These are phyloP conservation scores for Aspergillus amoenus DNA, from an alignment of 2,329 filamentous ascomycete species.

Conservation along the genomic window DNA sequence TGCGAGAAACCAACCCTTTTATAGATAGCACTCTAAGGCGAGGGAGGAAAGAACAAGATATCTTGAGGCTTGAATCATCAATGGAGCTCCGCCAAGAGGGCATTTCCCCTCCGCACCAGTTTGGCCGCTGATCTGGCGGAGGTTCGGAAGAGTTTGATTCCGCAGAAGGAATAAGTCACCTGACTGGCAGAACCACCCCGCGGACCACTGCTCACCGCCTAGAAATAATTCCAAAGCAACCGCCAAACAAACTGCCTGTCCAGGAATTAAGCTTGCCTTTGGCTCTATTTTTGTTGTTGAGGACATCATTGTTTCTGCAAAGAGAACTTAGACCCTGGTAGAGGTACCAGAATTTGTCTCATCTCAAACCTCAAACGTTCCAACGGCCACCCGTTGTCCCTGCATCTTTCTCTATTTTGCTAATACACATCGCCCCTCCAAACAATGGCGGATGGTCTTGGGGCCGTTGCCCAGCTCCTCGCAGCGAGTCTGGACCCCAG, in stretches of 20 bases:
- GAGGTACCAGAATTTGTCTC: slow-evolving; percentile 3
- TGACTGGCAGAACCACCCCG: slow-evolving; percentile 28
- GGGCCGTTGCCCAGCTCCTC: slow-evolving; percentile 75
- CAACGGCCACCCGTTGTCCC: neutral
- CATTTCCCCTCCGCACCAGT: neutral
- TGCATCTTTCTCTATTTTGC: neutral
- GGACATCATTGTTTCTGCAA: slow-evolving; percentile 3
- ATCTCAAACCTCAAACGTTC: neutral
- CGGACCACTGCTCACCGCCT: slow-evolving; percentile 27
- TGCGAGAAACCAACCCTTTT: neutral
- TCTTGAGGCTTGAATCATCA: slow-evolving; percentile 9
- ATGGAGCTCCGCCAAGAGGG: slow-evolving; percentile 10
- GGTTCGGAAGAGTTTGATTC: slow-evolving; percentile 20
- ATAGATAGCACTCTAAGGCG: slow-evolving; percentile 1
- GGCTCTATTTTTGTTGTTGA: slow-evolving; percentile 11
- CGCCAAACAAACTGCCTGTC: slow-evolving; percentile 35
- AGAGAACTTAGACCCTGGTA: neutral
- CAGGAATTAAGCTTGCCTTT: slow-evolving; percentile 26
- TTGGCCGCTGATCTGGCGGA: slow-evolving; percentile 23
- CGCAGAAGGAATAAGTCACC: slow-evolving; percentile 14
- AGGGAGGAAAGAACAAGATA: slow-evolving; percentile 14
- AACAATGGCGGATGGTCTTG: slow-evolving; percentile 61
- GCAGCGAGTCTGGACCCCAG: slow-evolving; percentile 85
- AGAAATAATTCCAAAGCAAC: slow-evolving; percentile 23
- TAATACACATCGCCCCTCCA: slow-evolving; percentile 13